phyloP scores from a whole-genome alignment of 2,329 filamentous ascomycete species.

The Neurospora crassa region DNA sequence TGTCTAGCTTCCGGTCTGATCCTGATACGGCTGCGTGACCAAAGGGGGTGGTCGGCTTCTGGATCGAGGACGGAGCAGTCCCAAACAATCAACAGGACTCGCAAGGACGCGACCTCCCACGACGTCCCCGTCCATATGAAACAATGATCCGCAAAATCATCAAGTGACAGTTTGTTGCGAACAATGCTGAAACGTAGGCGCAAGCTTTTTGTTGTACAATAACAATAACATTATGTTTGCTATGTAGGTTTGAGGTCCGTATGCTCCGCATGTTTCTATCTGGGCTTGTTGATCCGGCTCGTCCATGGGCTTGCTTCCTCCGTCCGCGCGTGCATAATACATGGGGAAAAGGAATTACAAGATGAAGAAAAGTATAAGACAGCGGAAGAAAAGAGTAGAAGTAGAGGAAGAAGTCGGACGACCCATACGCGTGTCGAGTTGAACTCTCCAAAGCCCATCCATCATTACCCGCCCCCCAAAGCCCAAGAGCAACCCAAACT shows the following conservation, averaged over 20 bases:
- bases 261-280: background rate
- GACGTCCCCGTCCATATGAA: background rate
- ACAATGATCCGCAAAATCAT: background rate
- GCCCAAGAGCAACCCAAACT: background rate
- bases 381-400: background rate
- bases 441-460: background rate
- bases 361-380: constrained; percentile 1
- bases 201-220: background rate
- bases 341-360: background rate
- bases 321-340: background rate
- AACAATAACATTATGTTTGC: background rate
- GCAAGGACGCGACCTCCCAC: background rate
- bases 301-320: background rate
- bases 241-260: background rate
- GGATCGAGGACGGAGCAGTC: background rate
- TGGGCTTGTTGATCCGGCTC: background rate
- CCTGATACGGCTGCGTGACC: background rate
- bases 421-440: background rate
- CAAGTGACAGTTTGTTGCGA: background rate
- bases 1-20: background rate
- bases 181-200: background rate
- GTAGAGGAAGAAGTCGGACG: background rate
- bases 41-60: background rate
- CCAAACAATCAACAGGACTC: background rate
- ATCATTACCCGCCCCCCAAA: background rate